Conservation (phyloP, 2,329 filamentous ascomycete genomes). For the Tolypocladium cylindrosporum region DNA sequence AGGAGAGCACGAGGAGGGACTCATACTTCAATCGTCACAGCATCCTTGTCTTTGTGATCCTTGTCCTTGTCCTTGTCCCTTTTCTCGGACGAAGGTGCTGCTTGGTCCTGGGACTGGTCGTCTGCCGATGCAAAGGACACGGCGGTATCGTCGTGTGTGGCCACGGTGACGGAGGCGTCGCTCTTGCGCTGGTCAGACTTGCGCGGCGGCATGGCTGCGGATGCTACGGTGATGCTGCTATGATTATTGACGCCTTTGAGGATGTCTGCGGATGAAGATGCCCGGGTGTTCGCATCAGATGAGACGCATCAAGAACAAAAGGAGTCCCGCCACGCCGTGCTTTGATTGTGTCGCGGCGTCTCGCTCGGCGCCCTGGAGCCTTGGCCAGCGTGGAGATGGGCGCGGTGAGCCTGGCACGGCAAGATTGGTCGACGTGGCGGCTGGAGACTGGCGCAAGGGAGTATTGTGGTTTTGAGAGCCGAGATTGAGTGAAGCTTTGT, state of each 20-base stretch:
- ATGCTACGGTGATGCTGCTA: not conserved
- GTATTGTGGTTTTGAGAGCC: not conserved
- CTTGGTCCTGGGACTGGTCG: conserved; percentile 12
- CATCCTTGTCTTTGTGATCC: conserved; percentile 23
- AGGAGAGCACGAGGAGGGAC: not conserved
- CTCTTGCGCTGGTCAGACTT: conserved; percentile 41
- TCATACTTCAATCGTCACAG: conserved; percentile 43
- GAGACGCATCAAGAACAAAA: not conserved
- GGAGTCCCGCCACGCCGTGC: not conserved
- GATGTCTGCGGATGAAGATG: not conserved
- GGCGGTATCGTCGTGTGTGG: conserved; percentile 11
- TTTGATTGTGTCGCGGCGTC: not conserved
- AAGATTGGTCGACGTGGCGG: not conserved
- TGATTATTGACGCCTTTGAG: conserved; percentile 3
- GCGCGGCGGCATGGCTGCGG: conserved; percentile 39
- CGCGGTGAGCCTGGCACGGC: not conserved
- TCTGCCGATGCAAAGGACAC: conserved; percentile 1
- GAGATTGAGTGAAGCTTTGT: not conserved
- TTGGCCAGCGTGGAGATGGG: not conserved
- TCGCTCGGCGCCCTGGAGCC: not conserved
- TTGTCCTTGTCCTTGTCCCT: conserved; percentile 18
- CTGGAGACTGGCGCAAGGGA: not conserved
- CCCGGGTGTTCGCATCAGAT: not conserved
- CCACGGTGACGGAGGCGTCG: conserved; percentile 36
- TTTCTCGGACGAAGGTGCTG: conserved; percentile 16